phyloP scores from a whole-genome alignment of 1,284 basidiomycete genomes.

The Puccinia novopanici region DNA sequence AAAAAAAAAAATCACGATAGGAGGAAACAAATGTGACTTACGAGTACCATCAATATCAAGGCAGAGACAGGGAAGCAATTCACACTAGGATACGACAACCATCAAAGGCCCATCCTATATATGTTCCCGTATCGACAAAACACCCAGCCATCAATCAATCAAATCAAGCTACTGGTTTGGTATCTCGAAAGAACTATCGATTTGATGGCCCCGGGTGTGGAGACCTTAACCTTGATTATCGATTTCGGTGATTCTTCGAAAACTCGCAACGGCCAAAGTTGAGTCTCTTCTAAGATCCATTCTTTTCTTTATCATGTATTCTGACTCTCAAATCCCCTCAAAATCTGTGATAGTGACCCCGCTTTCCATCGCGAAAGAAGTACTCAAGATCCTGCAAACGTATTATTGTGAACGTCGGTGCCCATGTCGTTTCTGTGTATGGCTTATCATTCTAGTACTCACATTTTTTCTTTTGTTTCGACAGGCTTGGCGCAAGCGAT shows the following conservation, averaged over 20 bases:
- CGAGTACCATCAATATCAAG: no score
- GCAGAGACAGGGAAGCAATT: constrained; percentile 61
- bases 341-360: constrained; percentile 51
- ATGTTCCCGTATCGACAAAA: constrained; percentile 60
- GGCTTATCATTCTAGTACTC: neutral
- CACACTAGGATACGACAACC: constrained; percentile 59
- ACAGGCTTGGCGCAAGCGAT: constrained; percentile 76
- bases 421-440: neutral
- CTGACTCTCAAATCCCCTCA: constrained; percentile 1
- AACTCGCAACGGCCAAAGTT: neutral
- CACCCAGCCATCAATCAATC: constrained; percentile 56
- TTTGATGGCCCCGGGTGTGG: constrained; percentile 59
- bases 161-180: constrained; percentile 61
- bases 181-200: constrained; percentile 60
- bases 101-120: constrained; percentile 60
- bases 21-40: no score
- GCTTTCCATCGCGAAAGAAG: constrained; percentile 59
- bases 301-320: neutral
- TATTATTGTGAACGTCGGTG: constrained; percentile 73
- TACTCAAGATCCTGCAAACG: constrained; percentile 79
- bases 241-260: constrained; percentile 1
- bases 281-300: neutral
- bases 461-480: neutral
- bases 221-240: constrained; percentile 55
- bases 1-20: no score